Conservation (phyloP, 192 early-diverging fungal species). For the Mortierella hygrophila region DNA sequence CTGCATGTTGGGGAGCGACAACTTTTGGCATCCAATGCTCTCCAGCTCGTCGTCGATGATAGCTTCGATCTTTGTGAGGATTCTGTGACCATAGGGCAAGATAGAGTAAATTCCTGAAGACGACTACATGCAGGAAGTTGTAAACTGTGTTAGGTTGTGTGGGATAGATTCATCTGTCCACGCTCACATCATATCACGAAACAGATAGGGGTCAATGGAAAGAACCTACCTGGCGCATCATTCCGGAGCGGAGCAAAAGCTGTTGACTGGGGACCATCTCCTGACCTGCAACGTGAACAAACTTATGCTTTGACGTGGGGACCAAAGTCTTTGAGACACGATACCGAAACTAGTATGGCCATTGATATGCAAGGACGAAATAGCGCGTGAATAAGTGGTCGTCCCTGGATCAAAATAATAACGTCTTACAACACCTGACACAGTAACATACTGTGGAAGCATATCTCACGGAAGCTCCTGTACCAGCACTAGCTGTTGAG, state of each 20-base stretch:
- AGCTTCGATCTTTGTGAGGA: slow-evolving; percentile 78
- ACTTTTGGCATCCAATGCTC: slow-evolving; percentile 76
- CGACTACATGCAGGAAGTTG: slow-evolving; percentile 61
- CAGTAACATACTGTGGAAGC: neutral
- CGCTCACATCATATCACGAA: neutral
- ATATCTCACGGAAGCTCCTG: neutral
- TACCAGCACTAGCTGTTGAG: neutral
- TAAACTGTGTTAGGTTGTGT: neutral
- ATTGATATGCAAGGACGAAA: neutral
- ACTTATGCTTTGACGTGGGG: slow-evolving; percentile 51
- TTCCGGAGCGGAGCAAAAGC: slow-evolving; percentile 75
- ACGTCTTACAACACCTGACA: neutral
- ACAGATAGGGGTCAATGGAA: neutral
- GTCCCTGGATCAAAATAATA: neutral
- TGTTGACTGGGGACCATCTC: slow-evolving; percentile 64
- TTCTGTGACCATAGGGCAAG: slow-evolving; percentile 84
- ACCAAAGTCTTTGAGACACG: slow-evolving; percentile 42
- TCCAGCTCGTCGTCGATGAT: slow-evolving; percentile 90
- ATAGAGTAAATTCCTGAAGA: slow-evolving; percentile 87
- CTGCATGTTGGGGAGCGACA: slow-evolving; percentile 78
- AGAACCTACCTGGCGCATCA: slow-evolving; percentile 76
- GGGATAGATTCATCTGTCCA: too few species aligned
- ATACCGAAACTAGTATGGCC: slow-evolving; percentile 32
- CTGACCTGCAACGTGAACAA: slow-evolving; percentile 47
- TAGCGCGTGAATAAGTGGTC: neutral